Percentiles rank a stretch among this genome's conserved stretches.
Conservation (phyloP, 805 yeast species). For the Huiozyma sinensis region DNA sequence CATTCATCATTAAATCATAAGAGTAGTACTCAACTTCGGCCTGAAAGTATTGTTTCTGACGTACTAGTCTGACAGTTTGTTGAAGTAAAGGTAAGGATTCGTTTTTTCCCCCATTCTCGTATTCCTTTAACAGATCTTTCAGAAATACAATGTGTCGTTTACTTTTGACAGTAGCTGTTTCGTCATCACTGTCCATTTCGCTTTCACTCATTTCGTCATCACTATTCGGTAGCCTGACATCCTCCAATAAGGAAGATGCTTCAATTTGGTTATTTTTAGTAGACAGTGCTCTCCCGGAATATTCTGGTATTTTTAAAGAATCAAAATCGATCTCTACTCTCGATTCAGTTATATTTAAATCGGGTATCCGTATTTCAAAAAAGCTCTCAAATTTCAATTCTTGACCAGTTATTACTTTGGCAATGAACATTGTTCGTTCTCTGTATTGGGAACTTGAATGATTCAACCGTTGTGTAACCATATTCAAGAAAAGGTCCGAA, state of each 20-base stretch:
- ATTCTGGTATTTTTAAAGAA: not conserved
- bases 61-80: conserved; percentile 41
- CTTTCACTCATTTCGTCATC: conserved; percentile 18
- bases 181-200: conserved; percentile 19
- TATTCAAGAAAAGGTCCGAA: conserved; percentile 15
- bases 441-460: conserved; percentile 15
- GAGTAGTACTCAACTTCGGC: conserved; percentile 52
- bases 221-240: conserved; percentile 1
- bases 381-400: conserved; percentile 22
- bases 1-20: conserved; percentile 37
- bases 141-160: conserved; percentile 51
- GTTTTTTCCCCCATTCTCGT: conserved; percentile 33
- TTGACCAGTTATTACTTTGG: conserved; percentile 19
- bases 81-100: conserved; percentile 33
- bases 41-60: conserved; percentile 52
- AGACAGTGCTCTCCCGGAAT: not conserved
- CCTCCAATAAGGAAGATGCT: not conserved
- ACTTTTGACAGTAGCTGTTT: conserved; percentile 29
- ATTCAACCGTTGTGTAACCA: conserved; percentile 21
- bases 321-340: conserved; percentile 4
- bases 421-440: conserved; percentile 28
- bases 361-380: conserved; percentile 15
- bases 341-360: conserved; percentile 3
- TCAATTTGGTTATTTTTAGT: not conserved
- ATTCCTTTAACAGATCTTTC: conserved; percentile 55